Evolutionary conservation across 495 filamentous ascomycete genomes (phyloP), one percentile per base, ranked within the genome.

Genomic region (Entonaema liquescens): DNA sequence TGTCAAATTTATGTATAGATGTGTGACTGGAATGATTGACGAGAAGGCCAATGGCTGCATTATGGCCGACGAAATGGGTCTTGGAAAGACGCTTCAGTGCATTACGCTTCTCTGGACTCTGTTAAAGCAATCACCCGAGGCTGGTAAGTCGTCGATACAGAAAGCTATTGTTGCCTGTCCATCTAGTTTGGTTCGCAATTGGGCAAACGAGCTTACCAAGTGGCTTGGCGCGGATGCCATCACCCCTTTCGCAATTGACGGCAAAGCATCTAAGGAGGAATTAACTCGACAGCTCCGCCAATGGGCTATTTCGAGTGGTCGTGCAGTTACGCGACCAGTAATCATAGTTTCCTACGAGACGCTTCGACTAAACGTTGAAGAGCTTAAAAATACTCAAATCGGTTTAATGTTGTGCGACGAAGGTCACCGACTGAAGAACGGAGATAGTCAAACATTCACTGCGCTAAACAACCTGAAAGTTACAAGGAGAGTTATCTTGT

Each of bases 291-390:
- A 99, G 76, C 83, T 99, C 40, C 91, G 93, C 31, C 95, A 99
- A 79, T 99, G 95, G 95, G 91, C 91, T 3, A 92, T 97, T 71
- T 87, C 96, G 11, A 92, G 86, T 42, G 95, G 95, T 5, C 91
- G 95, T 42, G 85, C 93, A n/a, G 89, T 99, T 21, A 94, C 93
- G 21, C 86, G 95, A 31, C 95, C 96, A 4, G 93, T 98, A n/a
- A 90, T 99, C n/a, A 99, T 99, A 56, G 94, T 99, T 55, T 98
- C 95, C 1, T 99, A 99, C 75, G 95, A 99, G 76, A 98, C 96
- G 0, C 85, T 99, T 5, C 90, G 95, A 21, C 82, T 98, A 57
- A 94, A 99, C 68, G 90, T 92, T 7, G 92, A 93, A n/a, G 90
- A 95, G 70, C 86, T 99, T 44, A 92, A 89, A 57, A 89, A 93